Conservation (phyloP, 2,329 filamentous ascomycete species). For the Capronia epimyces region DNA sequence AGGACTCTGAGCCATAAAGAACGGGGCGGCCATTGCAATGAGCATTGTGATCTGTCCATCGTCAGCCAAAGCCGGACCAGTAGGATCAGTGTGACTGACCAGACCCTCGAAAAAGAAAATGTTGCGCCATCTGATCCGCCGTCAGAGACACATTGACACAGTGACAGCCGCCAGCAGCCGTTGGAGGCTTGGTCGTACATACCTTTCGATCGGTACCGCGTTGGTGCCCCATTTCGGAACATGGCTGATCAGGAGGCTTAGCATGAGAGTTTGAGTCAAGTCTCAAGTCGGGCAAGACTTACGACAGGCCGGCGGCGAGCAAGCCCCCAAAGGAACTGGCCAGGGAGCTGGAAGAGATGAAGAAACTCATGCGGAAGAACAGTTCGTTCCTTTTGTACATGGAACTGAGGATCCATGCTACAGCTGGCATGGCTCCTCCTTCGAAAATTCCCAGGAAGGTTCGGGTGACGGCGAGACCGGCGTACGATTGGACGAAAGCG, state of each 20-base stretch:
- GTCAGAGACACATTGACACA: slow-evolving; percentile 27
- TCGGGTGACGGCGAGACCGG: slow-evolving; percentile 46
- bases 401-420: slow-evolving; percentile 56
- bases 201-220: slow-evolving; percentile 12
- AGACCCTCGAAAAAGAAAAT: slow-evolving; percentile 54
- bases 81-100: slow-evolving; percentile 7
- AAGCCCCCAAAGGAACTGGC: slow-evolving; percentile 50
- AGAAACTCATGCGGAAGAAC: slow-evolving; percentile 41
- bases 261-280: not conserved
- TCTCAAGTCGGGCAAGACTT: too few relatives aligned
- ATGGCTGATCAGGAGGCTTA: not conserved
- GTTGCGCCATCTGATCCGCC: slow-evolving; percentile 46
- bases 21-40: slow-evolving; percentile 39
- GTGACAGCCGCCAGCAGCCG: slow-evolving; percentile 33
- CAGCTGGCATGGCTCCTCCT: slow-evolving; percentile 25
- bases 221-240: slow-evolving; percentile 15
- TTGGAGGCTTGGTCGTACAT: slow-evolving; percentile 35
- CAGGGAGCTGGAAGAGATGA: slow-evolving; percentile 43
- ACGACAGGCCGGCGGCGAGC: slow-evolving; percentile 46
- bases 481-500: slow-evolving; percentile 48
- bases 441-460: slow-evolving; percentile 48
- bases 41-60: slow-evolving; percentile 35
- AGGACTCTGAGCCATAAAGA: slow-evolving; percentile 33
- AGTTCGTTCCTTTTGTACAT: slow-evolving; percentile 47
- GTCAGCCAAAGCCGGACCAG: not conserved